Evolutionary conservation across 352 stramenopile species (phyloP).

Genomic region (Globisporangium emineosum): DNA sequence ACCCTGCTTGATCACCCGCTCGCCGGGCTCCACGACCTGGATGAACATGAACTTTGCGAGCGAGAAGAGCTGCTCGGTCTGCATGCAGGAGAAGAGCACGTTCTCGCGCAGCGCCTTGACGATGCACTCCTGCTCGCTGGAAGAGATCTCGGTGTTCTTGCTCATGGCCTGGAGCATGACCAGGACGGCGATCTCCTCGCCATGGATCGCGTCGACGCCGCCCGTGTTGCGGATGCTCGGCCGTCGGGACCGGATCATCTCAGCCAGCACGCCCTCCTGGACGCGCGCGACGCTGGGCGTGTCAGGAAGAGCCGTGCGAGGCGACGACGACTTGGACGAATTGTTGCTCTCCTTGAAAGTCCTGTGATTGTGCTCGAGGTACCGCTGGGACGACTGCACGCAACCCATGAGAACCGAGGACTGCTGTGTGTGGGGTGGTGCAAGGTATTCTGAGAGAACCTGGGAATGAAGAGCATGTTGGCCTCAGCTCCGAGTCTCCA

Average conservation of each 20-base stretch:
- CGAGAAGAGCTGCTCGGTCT: constrained; percentile 57
- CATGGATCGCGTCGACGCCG: constrained; percentile 26
- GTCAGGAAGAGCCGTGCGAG: neutral
- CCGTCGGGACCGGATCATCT: constrained; percentile 44
- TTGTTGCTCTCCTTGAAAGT: neutral
- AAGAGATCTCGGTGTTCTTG: too few species aligned
- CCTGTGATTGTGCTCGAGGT: neutral
- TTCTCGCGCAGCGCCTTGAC: too few species aligned
- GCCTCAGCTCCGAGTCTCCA: neutral
- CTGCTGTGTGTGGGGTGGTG: neutral
- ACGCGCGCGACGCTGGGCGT: constrained; percentile 41
- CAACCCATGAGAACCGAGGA: neutral
- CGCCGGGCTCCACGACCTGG: constrained; percentile 63
- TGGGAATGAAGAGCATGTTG: neutral
- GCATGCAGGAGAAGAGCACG: too few species aligned
- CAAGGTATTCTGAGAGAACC: neutral
- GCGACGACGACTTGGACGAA: neutral
- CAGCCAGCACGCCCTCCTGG: constrained; percentile 39
- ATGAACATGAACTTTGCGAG: constrained; percentile 75
- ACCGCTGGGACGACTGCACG: neutral
- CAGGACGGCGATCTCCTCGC: constrained; percentile 10
- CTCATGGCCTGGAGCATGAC: too few species aligned
- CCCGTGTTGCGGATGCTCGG: constrained; percentile 37
- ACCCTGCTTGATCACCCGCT: constrained; percentile 75
- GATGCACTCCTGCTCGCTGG: too few species aligned